Evolutionary conservation across 1,139 yeast genomes (phyloP).

Genomic region (Candida neerlandica): DNA sequence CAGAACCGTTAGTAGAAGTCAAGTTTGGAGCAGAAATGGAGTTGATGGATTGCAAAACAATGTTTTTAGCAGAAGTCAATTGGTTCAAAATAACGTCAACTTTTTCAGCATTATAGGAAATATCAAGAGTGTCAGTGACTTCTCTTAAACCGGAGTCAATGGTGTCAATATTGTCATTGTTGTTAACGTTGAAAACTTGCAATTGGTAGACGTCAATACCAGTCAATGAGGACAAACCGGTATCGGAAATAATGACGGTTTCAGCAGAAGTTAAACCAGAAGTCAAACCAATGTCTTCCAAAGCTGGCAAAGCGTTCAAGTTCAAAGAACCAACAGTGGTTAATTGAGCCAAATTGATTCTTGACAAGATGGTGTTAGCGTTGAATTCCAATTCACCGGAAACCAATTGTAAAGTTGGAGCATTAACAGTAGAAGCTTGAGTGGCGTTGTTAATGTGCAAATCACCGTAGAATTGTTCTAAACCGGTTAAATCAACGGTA

Average conservation of each 20-base stretch:
- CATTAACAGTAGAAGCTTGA: conserved; percentile 61
- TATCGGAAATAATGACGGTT: conserved; percentile 78
- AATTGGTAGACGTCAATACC: conserved; percentile 81
- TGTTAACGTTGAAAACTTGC: conserved; percentile 82
- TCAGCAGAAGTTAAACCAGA: conserved; percentile 76
- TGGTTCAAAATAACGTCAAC: conserved; percentile 69
- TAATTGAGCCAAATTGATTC: conserved; percentile 77
- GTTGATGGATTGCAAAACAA: conserved; percentile 77
- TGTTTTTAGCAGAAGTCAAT: conserved; percentile 81
- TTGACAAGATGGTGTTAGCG: conserved; percentile 65
- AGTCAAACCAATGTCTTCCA: conserved; percentile 68
- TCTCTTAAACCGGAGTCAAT: conserved; percentile 72
- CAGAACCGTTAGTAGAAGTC: conserved; percentile 72
- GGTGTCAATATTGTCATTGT: conserved; percentile 66
- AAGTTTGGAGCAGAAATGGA: conserved; percentile 72
- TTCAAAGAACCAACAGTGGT: conserved; percentile 77
- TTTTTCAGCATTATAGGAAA: conserved; percentile 81
- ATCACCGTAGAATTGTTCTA: conserved; percentile 75
- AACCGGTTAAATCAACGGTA: conserved; percentile 56
- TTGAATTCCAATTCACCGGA: conserved; percentile 67
- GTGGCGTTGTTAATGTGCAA: conserved; percentile 69
- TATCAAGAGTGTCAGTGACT: conserved; percentile 73
- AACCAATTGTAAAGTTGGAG: conserved; percentile 76
- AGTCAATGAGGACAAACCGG: conserved; percentile 72
- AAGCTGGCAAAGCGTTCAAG: conserved; percentile 85